These are phyloP conservation scores for Eucalyptus curtisii DNA, from an alignment of 345 rosid species.

Conservation along the genomic window DNA sequence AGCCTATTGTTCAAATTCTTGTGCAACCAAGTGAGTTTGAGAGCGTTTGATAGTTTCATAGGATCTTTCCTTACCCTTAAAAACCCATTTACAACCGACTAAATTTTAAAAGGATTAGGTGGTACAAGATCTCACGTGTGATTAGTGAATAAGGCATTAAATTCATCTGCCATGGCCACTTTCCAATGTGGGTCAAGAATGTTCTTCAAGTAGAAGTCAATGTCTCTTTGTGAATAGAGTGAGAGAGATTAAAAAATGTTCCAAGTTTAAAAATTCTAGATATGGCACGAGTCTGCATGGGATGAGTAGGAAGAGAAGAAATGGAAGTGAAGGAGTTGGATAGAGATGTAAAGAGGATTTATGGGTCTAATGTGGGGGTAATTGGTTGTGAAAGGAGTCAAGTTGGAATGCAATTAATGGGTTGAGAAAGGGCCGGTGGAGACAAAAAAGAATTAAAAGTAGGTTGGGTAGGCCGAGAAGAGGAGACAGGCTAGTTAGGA, in stretches of 20 bases:
- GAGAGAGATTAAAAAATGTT: not conserved
- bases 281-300: fast-evolving
- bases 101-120: not conserved
- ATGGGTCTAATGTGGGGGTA: not conserved
- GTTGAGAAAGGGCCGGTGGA: not conserved
- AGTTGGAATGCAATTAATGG: not conserved
- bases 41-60: not conserved
- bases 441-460: not conserved
- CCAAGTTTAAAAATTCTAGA: too few species aligned
- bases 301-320: not conserved
- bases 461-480: not conserved
- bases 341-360: too few species aligned
- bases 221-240: not conserved
- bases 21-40: not conserved
- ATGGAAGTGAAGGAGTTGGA: not conserved
- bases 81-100: not conserved
- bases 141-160: too few species aligned
- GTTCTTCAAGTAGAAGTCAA: not conserved
- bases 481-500: not conserved
- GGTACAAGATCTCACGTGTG: not conserved
- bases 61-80: not conserved
- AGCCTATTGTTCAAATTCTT: not conserved
- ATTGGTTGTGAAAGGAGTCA: too few species aligned
- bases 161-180: not conserved
- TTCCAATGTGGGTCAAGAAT: not conserved